phyloP scores from a whole-genome alignment of 768 basidiomycete genomes.

The Trametes maxima region DNA sequence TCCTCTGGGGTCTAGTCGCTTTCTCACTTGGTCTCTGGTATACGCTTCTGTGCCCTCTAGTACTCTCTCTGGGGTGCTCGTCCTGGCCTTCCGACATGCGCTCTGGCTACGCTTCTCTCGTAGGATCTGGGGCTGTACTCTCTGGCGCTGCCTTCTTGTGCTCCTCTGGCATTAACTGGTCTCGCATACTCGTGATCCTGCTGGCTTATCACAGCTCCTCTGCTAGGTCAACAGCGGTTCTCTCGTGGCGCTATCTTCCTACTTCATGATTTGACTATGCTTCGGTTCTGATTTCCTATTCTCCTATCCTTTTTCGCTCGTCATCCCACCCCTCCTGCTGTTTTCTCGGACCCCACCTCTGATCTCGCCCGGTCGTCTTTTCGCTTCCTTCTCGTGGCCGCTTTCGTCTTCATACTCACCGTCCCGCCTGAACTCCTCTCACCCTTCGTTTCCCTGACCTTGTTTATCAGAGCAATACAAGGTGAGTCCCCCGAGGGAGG shows the following conservation, averaged over 20 bases:
- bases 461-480: neutral
- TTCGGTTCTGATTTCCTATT: neutral
- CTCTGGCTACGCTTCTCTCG: neutral
- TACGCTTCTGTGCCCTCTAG: neutral
- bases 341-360: neutral
- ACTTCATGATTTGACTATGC: no score
- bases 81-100: no score
- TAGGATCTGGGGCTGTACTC: neutral
- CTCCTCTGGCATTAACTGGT: neutral
- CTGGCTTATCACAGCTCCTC: neutral
- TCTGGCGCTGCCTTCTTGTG: neutral
- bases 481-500: slow-evolving; percentile 2
- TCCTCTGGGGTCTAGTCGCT: neutral
- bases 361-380: no score
- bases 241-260: neutral
- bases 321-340: no score
- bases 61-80: neutral
- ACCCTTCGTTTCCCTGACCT: neutral
- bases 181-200: neutral
- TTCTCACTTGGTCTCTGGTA: no score
- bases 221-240: no score
- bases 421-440: neutral
- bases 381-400: no score
- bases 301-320: no score
- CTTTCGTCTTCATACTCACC: neutral